phyloP scores from a whole-genome alignment of 2,329 filamentous ascomycete genomes.

The Talaromyces sp. region DNA sequence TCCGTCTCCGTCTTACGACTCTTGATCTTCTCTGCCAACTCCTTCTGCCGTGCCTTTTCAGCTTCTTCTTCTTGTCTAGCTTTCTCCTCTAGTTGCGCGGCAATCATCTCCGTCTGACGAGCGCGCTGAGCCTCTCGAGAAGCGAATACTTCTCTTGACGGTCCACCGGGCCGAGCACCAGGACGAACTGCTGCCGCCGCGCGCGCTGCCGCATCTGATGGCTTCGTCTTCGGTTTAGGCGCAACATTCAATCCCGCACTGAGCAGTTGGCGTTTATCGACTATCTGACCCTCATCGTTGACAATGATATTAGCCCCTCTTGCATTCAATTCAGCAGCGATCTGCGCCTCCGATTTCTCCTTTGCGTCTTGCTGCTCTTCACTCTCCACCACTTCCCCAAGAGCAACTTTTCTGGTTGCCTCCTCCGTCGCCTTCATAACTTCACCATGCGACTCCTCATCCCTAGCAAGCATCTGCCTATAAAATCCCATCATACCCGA shows the following conservation, averaged over 20 bases:
- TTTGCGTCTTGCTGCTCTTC: slow-evolving; percentile 28
- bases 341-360: slow-evolving; percentile 52
- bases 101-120: slow-evolving; percentile 61
- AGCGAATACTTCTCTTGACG: slow-evolving; percentile 33
- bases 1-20: slow-evolving; percentile 59
- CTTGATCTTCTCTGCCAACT: slow-evolving; percentile 57
- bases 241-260: slow-evolving; percentile 62
- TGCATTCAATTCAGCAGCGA: slow-evolving; percentile 56
- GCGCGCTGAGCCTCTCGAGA: slow-evolving; percentile 49
- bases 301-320: slow-evolving; percentile 54
- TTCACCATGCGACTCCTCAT: slow-evolving; percentile 58
- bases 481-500: slow-evolving; percentile 62
- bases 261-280: slow-evolving; percentile 63
- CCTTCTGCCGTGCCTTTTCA: slow-evolving; percentile 54
- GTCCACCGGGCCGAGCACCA: slow-evolving; percentile 21
- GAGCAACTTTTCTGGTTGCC: slow-evolving; percentile 35
- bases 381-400: slow-evolving; percentile 31
- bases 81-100: slow-evolving; percentile 57
- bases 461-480: slow-evolving; percentile 58
- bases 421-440: slow-evolving; percentile 56
- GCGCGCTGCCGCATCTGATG: background rate
- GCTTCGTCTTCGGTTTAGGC: slow-evolving; percentile 50
- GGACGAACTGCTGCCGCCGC: slow-evolving; percentile 24
- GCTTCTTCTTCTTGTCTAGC: slow-evolving; percentile 57
- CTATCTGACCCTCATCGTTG: slow-evolving; percentile 64